Conservation (phyloP, 1,139 yeast species). For the Ashbya aceris region DNA sequence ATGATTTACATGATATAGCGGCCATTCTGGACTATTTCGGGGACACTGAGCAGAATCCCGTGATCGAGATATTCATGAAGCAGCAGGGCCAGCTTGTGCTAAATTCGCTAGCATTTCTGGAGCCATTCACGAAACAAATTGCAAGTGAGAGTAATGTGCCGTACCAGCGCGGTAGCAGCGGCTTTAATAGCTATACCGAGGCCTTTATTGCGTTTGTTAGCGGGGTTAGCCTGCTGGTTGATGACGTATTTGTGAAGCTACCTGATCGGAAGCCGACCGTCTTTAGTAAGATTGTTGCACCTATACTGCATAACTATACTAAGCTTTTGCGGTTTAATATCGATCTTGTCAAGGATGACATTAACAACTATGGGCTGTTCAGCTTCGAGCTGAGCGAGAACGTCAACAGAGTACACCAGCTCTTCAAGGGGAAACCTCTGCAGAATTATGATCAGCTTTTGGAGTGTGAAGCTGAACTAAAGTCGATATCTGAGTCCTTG, state of each 20-base stretch:
- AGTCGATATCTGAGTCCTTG: constrained; percentile 33
- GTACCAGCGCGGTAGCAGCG: constrained; percentile 55
- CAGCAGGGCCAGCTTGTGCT: constrained; percentile 40
- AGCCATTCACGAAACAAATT: constrained; percentile 39
- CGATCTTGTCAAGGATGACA: constrained; percentile 30
- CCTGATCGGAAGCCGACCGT: constrained; percentile 32
- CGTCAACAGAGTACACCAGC: constrained; percentile 23
- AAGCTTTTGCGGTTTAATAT: constrained; percentile 31
- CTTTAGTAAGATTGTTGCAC: constrained; percentile 35
- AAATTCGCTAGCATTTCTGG: constrained; percentile 36
- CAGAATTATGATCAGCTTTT: constrained; percentile 12
- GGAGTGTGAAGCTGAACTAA: constrained; percentile 17
- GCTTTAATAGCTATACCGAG: constrained; percentile 46
- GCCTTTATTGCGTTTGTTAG: constrained; percentile 43
- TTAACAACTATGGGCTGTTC: constrained; percentile 35
- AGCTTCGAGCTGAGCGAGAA: constrained; percentile 40
- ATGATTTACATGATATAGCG: constrained; percentile 34
- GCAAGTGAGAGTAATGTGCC: constrained; percentile 37
- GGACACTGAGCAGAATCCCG: constrained; percentile 26
- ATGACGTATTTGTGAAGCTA: constrained; percentile 32
- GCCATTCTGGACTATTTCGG: constrained; percentile 41
- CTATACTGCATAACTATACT: constrained; percentile 31
- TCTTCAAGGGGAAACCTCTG: constrained; percentile 22
- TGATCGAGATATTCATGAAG: constrained; percentile 37
- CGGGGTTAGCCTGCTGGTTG: constrained; percentile 39